These are phyloP conservation scores for Mycena latifolia DNA, from an alignment of 768 basidiomycete species.

Conservation along the genomic window DNA sequence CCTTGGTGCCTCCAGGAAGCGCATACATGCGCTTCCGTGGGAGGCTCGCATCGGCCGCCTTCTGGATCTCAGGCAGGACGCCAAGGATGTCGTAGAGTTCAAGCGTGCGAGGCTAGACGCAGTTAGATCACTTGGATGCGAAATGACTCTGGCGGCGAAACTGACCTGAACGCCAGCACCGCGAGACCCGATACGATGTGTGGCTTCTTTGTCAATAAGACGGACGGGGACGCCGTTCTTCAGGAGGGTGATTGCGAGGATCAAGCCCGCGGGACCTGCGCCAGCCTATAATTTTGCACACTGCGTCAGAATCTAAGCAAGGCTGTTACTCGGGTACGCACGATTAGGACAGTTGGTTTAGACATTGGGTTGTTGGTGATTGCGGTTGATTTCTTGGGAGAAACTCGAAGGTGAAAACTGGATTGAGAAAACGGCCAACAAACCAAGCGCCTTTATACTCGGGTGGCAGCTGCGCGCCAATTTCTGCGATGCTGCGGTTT, in stretches of 20 bases:
- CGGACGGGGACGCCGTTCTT: conserved; percentile 28
- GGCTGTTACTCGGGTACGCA: neutral
- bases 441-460: no score
- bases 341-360: neutral
- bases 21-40: no score
- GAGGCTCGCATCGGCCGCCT: no score
- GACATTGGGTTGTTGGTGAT: no score
- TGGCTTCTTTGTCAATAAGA: conserved; percentile 12
- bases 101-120: conserved; percentile 7
- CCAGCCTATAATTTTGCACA: conserved; percentile 16
- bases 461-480: no score
- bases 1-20: no score
- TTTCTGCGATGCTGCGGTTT: no score
- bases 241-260: conserved; percentile 25
- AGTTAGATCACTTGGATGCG: neutral
- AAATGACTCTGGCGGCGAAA: no score
- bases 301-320: neutral
- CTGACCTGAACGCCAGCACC: conserved; percentile 26
- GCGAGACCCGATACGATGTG: conserved; percentile 13
- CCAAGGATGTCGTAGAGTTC: conserved; percentile 17
- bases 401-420: no score
- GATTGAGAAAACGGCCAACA: no score
- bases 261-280: conserved; percentile 30
- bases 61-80: neutral
- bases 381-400: no score